These are phyloP conservation scores for Paraphoma chrysanthemicola DNA, from an alignment of 2,329 filamentous ascomycete genomes.

Conservation along the genomic window DNA sequence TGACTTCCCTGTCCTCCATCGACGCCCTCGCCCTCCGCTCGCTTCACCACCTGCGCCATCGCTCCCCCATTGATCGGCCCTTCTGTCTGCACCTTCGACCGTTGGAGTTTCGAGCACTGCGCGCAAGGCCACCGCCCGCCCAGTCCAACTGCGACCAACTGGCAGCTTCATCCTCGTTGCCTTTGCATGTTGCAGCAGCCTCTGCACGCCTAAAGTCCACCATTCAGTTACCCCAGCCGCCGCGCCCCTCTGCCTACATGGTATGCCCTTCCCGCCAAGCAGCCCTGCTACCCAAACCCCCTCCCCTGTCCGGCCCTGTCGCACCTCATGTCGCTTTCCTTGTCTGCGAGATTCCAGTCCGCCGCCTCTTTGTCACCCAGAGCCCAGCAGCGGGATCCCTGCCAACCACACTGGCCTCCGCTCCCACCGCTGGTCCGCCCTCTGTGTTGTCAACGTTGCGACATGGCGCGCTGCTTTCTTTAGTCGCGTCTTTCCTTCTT, in stretches of 20 bases:
- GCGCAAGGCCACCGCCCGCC: slow-evolving; percentile 26
- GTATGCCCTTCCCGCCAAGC: slow-evolving; percentile 51
- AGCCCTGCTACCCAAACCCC: slow-evolving; percentile 39
- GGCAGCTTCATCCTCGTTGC: slow-evolving; percentile 43
- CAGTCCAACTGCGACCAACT: slow-evolving; percentile 23
- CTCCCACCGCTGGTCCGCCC: slow-evolving; percentile 38
- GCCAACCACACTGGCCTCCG: slow-evolving; percentile 30
- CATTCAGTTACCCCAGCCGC: slow-evolving; percentile 40
- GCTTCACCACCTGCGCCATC: slow-evolving; percentile 25
- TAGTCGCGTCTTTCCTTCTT: slow-evolving; percentile 37
- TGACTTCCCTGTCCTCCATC: slow-evolving; percentile 39
- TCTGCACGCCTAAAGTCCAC: slow-evolving; percentile 46
- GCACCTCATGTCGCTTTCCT: slow-evolving; percentile 32
- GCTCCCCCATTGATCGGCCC: slow-evolving; percentile 17
- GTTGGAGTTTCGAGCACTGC: slow-evolving; percentile 37
- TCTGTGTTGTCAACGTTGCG: slow-evolving; percentile 41
- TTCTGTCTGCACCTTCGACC: slow-evolving; percentile 32
- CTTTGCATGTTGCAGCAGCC: slow-evolving; percentile 48
- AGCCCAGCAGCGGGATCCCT: slow-evolving; percentile 42
- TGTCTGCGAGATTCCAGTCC: slow-evolving; percentile 28
- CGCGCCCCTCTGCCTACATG: slow-evolving; percentile 49
- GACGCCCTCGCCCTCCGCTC: slow-evolving; percentile 21
- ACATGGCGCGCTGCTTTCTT: slow-evolving; percentile 26
- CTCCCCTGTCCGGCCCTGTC: slow-evolving; percentile 42
- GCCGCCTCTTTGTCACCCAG: slow-evolving; percentile 37